These are phyloP conservation scores for Schwanniomyces polymorphus DNA, from an alignment of 805 yeast genomes.

Conservation along the genomic window DNA sequence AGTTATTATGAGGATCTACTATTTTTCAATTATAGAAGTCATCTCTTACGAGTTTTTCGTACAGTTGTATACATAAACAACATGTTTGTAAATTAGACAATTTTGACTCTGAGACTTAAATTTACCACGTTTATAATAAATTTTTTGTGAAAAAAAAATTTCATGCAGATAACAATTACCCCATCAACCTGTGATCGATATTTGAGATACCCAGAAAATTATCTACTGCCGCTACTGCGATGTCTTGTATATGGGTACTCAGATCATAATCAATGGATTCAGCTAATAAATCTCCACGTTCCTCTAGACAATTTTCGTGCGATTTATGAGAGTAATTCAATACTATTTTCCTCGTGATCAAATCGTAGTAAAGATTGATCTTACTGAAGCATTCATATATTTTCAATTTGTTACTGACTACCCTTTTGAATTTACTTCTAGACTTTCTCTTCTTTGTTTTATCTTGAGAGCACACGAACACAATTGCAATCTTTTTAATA, in stretches of 20 bases:
- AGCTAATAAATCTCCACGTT: not conserved
- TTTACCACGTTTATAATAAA: no score
- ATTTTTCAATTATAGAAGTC: no score
- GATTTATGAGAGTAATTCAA: conserved; percentile 3
- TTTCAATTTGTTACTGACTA: conserved; percentile 2
- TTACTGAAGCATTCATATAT: conserved; percentile 5
- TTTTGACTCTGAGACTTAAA: no score
- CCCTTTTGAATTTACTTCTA: conserved; percentile 4
- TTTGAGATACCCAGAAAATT: not conserved
- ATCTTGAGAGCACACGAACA: conserved; percentile 7
- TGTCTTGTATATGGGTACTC: not conserved
- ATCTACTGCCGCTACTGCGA: conserved; percentile 1
- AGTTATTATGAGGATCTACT: no score
- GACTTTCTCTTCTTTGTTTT: conserved; percentile 7
- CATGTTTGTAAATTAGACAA: no score
- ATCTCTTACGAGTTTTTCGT: no score
- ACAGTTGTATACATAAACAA: no score
- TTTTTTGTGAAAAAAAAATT: not conserved
- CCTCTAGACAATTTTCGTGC: not conserved
- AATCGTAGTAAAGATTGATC: conserved; percentile 4
- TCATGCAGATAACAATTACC: not conserved
- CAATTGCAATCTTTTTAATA: conserved; percentile 5
- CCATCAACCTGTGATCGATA: conserved; percentile 1
- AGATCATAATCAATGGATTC: not conserved
- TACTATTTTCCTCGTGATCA: conserved; percentile 1